phyloP scores from a whole-genome alignment of 2,329 filamentous ascomycete species.

The Fusarium sp. region DNA sequence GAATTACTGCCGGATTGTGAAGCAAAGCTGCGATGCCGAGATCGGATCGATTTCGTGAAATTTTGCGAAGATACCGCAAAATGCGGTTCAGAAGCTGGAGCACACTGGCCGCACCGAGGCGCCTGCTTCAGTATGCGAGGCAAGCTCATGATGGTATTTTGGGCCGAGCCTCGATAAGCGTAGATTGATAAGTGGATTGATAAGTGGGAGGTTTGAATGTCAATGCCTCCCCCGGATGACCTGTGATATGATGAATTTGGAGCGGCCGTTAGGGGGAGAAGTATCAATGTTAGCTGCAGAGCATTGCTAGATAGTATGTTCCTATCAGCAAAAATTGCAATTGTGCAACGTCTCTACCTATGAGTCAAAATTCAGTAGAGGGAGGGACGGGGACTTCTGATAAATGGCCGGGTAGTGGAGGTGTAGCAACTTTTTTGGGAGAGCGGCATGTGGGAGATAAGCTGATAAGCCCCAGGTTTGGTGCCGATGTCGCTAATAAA shows the following conservation, averaged over 20 bases:
- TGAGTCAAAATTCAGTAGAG: slow-evolving; percentile 38
- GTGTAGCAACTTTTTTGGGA: slow-evolving; percentile 27
- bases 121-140: slow-evolving; percentile 57
- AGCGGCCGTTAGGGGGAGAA: slow-evolving; percentile 38
- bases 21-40: slow-evolving; percentile 28
- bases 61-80: slow-evolving; percentile 2
- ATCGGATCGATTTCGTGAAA: slow-evolving; percentile 16
- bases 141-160: slow-evolving; percentile 55
- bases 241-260: slow-evolving; percentile 22
- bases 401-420: slow-evolving; percentile 31
- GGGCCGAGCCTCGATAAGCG: slow-evolving; percentile 12
- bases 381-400: slow-evolving; percentile 24
- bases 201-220: slow-evolving; percentile 19
- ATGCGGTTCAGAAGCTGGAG: slow-evolving; percentile 21
- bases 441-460: slow-evolving; percentile 40
- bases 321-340: not conserved
- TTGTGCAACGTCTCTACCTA: slow-evolving; percentile 1
- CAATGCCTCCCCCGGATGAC: slow-evolving; percentile 40
- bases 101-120: slow-evolving; percentile 45
- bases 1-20: slow-evolving; percentile 26
- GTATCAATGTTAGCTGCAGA: slow-evolving; percentile 40
- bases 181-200: slow-evolving; percentile 4
- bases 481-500: slow-evolving; percentile 42
- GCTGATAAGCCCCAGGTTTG: slow-evolving; percentile 43
- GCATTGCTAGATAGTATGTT: slow-evolving; percentile 33